phyloP scores from a whole-genome alignment of 768 basidiomycete genomes.

The Pleurotus cornucopiae region DNA sequence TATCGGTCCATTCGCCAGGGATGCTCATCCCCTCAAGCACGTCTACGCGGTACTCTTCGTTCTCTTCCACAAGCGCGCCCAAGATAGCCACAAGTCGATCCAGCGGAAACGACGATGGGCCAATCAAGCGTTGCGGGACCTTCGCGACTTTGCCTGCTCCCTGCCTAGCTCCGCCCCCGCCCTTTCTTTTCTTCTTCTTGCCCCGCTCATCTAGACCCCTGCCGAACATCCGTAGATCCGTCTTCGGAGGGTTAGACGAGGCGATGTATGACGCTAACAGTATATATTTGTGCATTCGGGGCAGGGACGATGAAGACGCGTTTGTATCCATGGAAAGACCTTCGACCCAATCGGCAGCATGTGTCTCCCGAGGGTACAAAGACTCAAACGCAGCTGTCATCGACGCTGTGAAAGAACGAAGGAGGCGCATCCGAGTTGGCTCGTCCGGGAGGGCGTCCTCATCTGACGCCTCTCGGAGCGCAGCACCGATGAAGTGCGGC shows the following conservation, averaged over 20 bases:
- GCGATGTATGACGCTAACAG: conserved; percentile 77
- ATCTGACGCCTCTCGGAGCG: conserved; percentile 43
- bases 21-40: conserved; percentile 41
- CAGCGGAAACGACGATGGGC: conserved; percentile 73
- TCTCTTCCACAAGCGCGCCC: conserved; percentile 72
- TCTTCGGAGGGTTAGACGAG: conserved; percentile 79
- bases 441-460: conserved; percentile 39
- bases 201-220: conserved; percentile 65
- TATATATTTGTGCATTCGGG: conserved; percentile 70
- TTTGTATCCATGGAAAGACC: neutral
- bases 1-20: conserved; percentile 72
- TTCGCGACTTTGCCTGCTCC: conserved; percentile 39
- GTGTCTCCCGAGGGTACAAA: conserved; percentile 65
- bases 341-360: conserved; percentile 59
- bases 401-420: conserved; percentile 57
- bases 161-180: conserved; percentile 27
- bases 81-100: conserved; percentile 80
- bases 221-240: conserved; percentile 81
- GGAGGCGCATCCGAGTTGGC: conserved; percentile 64
- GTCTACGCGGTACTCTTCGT: conserved; percentile 45
- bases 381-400: conserved; percentile 59
- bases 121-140: conserved; percentile 75
- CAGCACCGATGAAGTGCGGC: conserved; percentile 73
- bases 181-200: conserved; percentile 40
- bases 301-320: conserved; percentile 29